Conservation (phyloP, 2,329 filamentous ascomycete genomes). For the Aspergillus proliferans region DNA sequence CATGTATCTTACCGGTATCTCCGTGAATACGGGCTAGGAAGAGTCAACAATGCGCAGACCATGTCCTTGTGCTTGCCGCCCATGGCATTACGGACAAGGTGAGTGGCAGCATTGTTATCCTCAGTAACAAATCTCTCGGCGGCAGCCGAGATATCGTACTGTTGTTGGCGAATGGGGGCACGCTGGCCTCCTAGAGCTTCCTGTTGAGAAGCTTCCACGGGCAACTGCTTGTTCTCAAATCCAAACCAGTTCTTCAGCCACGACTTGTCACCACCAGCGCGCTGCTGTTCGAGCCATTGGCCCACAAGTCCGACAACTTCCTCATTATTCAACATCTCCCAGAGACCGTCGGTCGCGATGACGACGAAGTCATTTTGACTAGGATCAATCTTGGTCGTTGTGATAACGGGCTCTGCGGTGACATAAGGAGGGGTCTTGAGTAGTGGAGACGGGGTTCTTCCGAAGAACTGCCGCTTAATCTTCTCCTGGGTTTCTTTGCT, state of each 20-base stretch:
- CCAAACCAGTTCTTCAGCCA: constrained; percentile 68
- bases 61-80: constrained; percentile 92
- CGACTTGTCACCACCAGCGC: constrained; percentile 43
- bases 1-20: constrained; percentile 65
- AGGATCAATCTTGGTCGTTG: constrained; percentile 84
- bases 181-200: constrained; percentile 59
- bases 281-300: constrained; percentile 86
- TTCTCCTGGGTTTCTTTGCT: constrained; percentile 74
- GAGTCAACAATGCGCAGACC: constrained; percentile 81
- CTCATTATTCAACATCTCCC: constrained; percentile 99
- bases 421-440: constrained; percentile 94
- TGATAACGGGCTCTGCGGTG: constrained; percentile 90
- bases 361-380: constrained; percentile 91
- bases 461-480: constrained; percentile 81
- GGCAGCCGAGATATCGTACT: constrained; percentile 70
- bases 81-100: constrained; percentile 89
- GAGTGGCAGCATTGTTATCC: constrained; percentile 93
- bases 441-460: constrained; percentile 66
- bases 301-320: constrained; percentile 95
- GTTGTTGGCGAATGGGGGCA: constrained; percentile 77
- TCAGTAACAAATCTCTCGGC: constrained; percentile 84
- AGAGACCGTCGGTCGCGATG: constrained; percentile 91
- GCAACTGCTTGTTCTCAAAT: constrained; percentile 54
- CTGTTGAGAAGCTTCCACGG: constrained; percentile 61
- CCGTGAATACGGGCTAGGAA: constrained; percentile 84